A percentile compares a stretch with the other conserved stretches of the same genome.
These are phyloP conservation scores for Dactylis glomerata DNA, from an alignment of 176 grass and related monocot genomes.

Conservation along the genomic window DNA sequence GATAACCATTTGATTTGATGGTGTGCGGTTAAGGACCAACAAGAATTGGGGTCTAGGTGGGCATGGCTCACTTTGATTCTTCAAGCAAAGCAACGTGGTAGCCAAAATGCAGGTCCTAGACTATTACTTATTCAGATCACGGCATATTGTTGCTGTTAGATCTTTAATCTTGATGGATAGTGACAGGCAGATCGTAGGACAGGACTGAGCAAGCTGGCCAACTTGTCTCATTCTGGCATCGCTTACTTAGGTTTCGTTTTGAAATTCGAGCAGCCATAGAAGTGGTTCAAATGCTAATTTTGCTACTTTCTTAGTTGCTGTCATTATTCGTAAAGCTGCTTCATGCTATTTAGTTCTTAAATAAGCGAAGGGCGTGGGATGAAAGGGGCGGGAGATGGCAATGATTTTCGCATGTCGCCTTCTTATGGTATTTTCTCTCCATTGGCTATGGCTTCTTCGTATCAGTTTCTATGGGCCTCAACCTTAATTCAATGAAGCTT, in stretches of 20 bases:
- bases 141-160: neutral
- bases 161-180: constrained; percentile 22
- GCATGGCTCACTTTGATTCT: neutral
- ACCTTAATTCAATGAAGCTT: constrained; percentile 11
- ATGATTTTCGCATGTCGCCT: neutral
- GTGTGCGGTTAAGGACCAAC: neutral
- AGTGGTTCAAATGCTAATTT: constrained; percentile 4
- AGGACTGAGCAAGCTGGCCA: constrained; percentile 15
- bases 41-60: neutral
- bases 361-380: neutral
- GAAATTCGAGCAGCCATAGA: constrained; percentile 6
- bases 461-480: neutral
- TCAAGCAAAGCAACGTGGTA: neutral
- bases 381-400: neutral
- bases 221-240: neutral
- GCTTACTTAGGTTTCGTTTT: neutral
- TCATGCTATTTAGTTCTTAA: constrained; percentile 10
- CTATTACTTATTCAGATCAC: neutral
- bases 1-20: constrained; percentile 1
- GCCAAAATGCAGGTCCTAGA: neutral
- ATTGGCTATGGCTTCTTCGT: constrained; percentile 3
- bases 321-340: neutral
- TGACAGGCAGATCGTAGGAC: constrained; percentile 25
- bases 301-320: constrained; percentile 2
- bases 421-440: constrained; percentile 17